A percentile compares a stretch with the other conserved stretches of the same genome.
Conservation (phyloP, 2,329 filamentous ascomycete genomes). For the Aspergillus sp. region DNA sequence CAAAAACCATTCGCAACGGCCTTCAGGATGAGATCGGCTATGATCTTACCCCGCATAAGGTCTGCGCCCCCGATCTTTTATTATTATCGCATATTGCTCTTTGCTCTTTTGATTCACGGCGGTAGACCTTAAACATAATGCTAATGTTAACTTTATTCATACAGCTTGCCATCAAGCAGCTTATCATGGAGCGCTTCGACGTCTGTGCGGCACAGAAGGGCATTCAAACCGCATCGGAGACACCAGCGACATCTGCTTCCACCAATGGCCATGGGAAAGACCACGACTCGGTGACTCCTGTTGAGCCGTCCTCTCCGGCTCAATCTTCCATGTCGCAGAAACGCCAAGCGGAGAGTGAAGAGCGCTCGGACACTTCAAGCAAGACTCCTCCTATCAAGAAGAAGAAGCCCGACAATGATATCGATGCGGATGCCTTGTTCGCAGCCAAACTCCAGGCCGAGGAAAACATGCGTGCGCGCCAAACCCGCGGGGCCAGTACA, state of each 20-base stretch:
- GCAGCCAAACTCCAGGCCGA: constrained; percentile 89
- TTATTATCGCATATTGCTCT: constrained; percentile 13
- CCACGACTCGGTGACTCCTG: constrained; percentile 24
- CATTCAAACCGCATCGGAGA: constrained; percentile 35
- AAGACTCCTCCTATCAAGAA: constrained; percentile 58
- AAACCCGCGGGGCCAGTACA: constrained; percentile 71
- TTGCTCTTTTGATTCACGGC: background rate
- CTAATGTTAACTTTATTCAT: constrained; percentile 18
- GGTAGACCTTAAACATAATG: background rate
- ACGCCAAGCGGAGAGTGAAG: constrained; percentile 45
- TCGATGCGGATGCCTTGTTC: constrained; percentile 81
- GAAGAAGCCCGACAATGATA: constrained; percentile 60
- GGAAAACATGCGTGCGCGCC: constrained; percentile 74
- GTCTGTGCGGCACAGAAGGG: constrained; percentile 56
- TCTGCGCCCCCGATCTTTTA: constrained; percentile 32
- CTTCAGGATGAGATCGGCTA: constrained; percentile 62
- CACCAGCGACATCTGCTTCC: constrained; percentile 11
- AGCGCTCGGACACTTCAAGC: constrained; percentile 40
- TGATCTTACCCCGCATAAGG: constrained; percentile 65
- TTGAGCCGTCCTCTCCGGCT: constrained; percentile 34
- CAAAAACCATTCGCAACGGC: constrained; percentile 65
- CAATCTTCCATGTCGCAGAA: constrained; percentile 43
- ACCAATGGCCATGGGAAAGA: constrained; percentile 39
- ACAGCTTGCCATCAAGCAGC: constrained; percentile 67
- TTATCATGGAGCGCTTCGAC: constrained; percentile 76